Percentiles rank a stretch among this genome's conserved stretches.
phyloP scores from a whole-genome alignment of 108 stramenopile genomes.

The Cafeteria roenbergensis region DNA sequence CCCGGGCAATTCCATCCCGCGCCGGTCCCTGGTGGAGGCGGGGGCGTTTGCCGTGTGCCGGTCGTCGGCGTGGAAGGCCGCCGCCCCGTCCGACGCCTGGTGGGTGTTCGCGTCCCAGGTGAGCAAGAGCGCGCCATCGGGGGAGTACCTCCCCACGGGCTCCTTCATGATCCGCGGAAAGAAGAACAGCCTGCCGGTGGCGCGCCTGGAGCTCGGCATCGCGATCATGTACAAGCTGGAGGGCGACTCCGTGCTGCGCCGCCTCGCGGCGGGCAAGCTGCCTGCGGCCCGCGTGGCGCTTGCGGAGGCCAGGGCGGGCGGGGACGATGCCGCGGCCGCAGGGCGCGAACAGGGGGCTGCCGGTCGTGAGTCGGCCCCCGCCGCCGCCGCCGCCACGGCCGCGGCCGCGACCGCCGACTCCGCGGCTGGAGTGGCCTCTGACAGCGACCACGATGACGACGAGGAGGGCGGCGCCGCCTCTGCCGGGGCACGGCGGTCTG shows the following conservation, averaged over 20 bases:
- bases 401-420: background rate
- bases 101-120: slow-evolving; percentile 88
- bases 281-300: background rate
- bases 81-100: slow-evolving; percentile 71
- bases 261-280: background rate
- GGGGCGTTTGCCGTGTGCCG: slow-evolving; percentile 70
- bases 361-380: background rate
- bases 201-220: slow-evolving; percentile 78
- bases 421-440: slow-evolving; percentile 3
- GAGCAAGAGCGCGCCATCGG: slow-evolving; percentile 82
- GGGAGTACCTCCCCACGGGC: slow-evolving; percentile 86
- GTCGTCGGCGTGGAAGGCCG: slow-evolving; percentile 76
- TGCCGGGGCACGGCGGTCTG: too few relatives aligned
- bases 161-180: slow-evolving; percentile 89
- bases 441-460: slow-evolving; percentile 11
- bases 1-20: slow-evolving; percentile 43
- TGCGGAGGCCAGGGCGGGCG: background rate
- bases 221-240: slow-evolving; percentile 78
- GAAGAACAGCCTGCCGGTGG: slow-evolving; percentile 79
- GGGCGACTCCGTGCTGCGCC: slow-evolving; percentile 36
- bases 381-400: background rate
- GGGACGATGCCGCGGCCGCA: background rate
- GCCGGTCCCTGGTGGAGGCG: slow-evolving; percentile 67
- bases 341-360: background rate
- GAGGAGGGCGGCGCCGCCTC: too few relatives aligned